A percentile compares a stretch with the other conserved stretches of the same genome.
These are phyloP conservation scores for Cytidiella melzeri DNA, from an alignment of 768 basidiomycete species.

Conservation along the genomic window DNA sequence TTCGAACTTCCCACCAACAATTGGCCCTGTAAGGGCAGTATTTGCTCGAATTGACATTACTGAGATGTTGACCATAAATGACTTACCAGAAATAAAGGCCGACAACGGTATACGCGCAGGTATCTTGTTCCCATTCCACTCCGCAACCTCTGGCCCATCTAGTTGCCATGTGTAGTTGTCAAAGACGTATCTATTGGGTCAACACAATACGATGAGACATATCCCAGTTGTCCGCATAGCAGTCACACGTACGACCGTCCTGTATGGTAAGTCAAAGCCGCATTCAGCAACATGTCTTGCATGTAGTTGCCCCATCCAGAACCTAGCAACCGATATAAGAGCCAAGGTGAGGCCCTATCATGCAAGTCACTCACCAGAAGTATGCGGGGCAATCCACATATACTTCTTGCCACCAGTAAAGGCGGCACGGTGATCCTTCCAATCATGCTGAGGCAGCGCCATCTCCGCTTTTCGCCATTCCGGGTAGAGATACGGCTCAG, in stretches of 20 bases:
- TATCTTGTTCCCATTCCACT: constrained; percentile 43
- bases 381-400: constrained; percentile 47
- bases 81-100: constrained; percentile 43
- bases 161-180: constrained; percentile 51
- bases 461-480: constrained; percentile 24
- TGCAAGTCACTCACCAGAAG: constrained; percentile 26
- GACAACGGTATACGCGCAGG: constrained; percentile 51
- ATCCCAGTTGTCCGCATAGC: neutral
- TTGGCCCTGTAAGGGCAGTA: constrained; percentile 25
- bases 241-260: constrained; percentile 31
- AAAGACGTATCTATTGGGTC: constrained; percentile 36
- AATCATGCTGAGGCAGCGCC: constrained; percentile 25
- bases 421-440: constrained; percentile 23
- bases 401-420: constrained; percentile 38
- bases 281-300: constrained; percentile 32
- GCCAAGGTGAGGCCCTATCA: neutral
- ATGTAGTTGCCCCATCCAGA: constrained; percentile 34
- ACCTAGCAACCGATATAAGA: neutral
- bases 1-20: constrained; percentile 36
- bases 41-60: neutral
- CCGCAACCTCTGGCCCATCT: constrained; percentile 30
- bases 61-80: neutral
- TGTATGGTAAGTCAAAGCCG: constrained; percentile 28
- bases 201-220: neutral
- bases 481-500: constrained; percentile 23